Evolutionary conservation across 768 basidiomycete genomes (phyloP).

Genomic region (Kockovaella imperatae): DNA sequence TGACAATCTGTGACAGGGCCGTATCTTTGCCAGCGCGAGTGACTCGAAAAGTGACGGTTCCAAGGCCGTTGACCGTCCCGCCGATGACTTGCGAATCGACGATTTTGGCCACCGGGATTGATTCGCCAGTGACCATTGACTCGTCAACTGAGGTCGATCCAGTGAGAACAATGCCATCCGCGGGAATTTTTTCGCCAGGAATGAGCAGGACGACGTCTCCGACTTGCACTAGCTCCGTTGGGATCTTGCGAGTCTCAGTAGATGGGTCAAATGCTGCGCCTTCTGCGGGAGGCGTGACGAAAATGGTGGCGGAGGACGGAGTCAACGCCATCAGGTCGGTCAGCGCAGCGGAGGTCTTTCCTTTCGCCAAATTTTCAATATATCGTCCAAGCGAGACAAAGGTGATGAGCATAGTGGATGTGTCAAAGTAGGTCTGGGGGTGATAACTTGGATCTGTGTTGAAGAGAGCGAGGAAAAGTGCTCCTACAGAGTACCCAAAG

Average conservation of each 20-base stretch:
- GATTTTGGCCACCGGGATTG: slow-evolving; percentile 76
- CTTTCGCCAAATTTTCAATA: slow-evolving; percentile 93
- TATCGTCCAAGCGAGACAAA: slow-evolving; percentile 93
- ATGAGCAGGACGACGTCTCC: slow-evolving; percentile 89
- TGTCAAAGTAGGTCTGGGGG: slow-evolving; percentile 93
- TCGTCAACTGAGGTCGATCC: slow-evolving; percentile 89
- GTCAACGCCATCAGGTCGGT: slow-evolving; percentile 93
- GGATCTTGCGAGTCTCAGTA: slow-evolving; percentile 62
- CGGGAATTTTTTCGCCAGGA: slow-evolving; percentile 92
- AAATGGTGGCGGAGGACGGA: slow-evolving; percentile 92
- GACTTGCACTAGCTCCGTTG: slow-evolving; percentile 90
- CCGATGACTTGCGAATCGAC: slow-evolving; percentile 82
- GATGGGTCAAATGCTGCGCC: slow-evolving; percentile 20
- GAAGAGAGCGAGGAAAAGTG: slow-evolving; percentile 57
- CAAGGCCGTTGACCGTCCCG: slow-evolving; percentile 91
- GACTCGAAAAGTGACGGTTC: slow-evolving; percentile 94
- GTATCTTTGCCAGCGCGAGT: slow-evolving; percentile 94
- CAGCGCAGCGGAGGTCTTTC: slow-evolving; percentile 89
- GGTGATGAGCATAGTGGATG: slow-evolving; percentile 95
- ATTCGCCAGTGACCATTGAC: slow-evolving; percentile 97
- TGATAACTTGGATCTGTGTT: slow-evolving; percentile 56
- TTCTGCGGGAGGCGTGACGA: slow-evolving; percentile 58
- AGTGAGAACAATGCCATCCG: slow-evolving; percentile 80
- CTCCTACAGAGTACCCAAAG: slow-evolving; percentile 75
- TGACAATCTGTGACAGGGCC: slow-evolving; percentile 90